These are phyloP conservation scores for Aspergillus pseudoviridinutans DNA, from an alignment of 2,329 filamentous ascomycete species.

Conservation along the genomic window DNA sequence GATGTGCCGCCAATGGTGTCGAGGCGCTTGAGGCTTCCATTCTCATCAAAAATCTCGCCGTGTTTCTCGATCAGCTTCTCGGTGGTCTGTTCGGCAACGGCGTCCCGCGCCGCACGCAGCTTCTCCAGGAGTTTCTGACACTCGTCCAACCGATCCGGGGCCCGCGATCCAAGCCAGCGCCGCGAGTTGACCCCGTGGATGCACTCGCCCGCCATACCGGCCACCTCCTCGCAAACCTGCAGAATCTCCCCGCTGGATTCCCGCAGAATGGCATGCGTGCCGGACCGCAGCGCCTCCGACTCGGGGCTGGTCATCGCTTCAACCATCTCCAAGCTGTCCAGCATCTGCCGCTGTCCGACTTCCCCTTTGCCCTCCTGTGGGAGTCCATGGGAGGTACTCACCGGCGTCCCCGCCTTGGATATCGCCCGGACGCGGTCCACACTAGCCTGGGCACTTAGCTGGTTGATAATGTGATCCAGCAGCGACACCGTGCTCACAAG, in stretches of 20 bases:
- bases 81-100: slow-evolving; percentile 32
- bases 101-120: slow-evolving; percentile 22
- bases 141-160: slow-evolving; percentile 14
- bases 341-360: slow-evolving; percentile 28
- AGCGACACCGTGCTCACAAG: slow-evolving; percentile 34
- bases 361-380: slow-evolving; percentile 15
- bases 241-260: slow-evolving; percentile 25
- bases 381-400: slow-evolving; percentile 1
- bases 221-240: slow-evolving; percentile 21
- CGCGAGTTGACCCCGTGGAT: slow-evolving; percentile 25
- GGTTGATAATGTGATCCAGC: slow-evolving; percentile 41
- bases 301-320: slow-evolving; percentile 39
- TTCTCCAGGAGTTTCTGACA: slow-evolving; percentile 13
- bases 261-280: slow-evolving; percentile 32
- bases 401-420: background rate
- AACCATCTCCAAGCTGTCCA: slow-evolving; percentile 32
- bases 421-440: background rate
- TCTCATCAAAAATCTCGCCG: slow-evolving; percentile 13
- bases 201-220: slow-evolving; percentile 18
- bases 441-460: slow-evolving; percentile 2
- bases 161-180: slow-evolving; percentile 21
- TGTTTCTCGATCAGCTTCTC: slow-evolving; percentile 33
- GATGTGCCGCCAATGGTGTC: slow-evolving; percentile 41
- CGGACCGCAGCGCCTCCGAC: slow-evolving; percentile 25
- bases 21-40: slow-evolving; percentile 25